phyloP scores from a whole-genome alignment of 192 early-diverging fungal genomes.

The Lunasporangiospora selenospora region DNA sequence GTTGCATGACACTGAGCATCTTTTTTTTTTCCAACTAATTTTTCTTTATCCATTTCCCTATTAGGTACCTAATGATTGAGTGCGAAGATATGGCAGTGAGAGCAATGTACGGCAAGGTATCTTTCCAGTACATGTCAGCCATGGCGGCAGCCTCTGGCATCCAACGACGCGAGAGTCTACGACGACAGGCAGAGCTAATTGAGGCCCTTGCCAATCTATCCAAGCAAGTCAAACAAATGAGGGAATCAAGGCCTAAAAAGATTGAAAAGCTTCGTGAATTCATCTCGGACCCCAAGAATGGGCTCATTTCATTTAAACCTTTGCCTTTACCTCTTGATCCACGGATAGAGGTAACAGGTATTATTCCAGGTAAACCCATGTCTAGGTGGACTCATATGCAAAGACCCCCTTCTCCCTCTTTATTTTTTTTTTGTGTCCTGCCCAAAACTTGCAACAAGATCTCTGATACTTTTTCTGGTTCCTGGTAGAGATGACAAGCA shows the following conservation, averaged over 20 bases:
- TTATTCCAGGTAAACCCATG: conserved; percentile 70
- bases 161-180: conserved; percentile 74
- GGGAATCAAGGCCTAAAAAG: conserved; percentile 90
- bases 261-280: conserved; percentile 81
- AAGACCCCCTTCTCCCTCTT: too few species aligned
- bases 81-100: conserved; percentile 85
- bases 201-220: conserved; percentile 75
- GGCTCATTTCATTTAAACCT: conserved; percentile 79
- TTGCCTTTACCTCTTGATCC: conserved; percentile 93
- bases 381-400: too few species aligned
- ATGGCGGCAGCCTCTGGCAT: conserved; percentile 64
- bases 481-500: conserved; percentile 74
- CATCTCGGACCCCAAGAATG: conserved; percentile 87
- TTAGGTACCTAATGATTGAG: conserved; percentile 95
- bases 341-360: conserved; percentile 84
- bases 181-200: conserved; percentile 87
- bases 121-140: conserved; percentile 79
- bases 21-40: too few species aligned
- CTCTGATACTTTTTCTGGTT: too few species aligned
- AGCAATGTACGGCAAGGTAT: conserved; percentile 87
- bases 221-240: conserved; percentile 74
- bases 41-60: background rate
- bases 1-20: too few species aligned
- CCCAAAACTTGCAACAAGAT: too few species aligned
- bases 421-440: too few species aligned